Conservation (phyloP, 164 flowering plant genomes). For the Aristolochia contorta region DNA sequence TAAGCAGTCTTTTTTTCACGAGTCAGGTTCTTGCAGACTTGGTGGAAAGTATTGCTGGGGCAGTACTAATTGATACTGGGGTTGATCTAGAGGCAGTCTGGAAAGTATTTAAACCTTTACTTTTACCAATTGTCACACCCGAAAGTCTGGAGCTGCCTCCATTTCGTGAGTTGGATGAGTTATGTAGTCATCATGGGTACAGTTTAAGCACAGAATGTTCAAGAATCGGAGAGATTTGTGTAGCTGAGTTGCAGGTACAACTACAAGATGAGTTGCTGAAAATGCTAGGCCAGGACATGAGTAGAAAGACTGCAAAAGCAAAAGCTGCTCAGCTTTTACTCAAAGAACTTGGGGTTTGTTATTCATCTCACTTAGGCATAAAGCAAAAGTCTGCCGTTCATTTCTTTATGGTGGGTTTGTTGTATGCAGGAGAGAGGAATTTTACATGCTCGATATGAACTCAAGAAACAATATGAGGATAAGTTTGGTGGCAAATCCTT, state of each 20-base stretch:
- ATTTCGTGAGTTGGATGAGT: slow-evolving; percentile 51
- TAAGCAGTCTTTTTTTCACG: slow-evolving; percentile 1
- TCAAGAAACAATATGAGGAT: slow-evolving; percentile 22
- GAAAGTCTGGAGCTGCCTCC: slow-evolving; percentile 78
- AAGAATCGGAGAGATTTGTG: slow-evolving; percentile 33
- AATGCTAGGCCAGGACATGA: slow-evolving; percentile 43
- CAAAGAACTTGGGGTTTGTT: slow-evolving; percentile 62
- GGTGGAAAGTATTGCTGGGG: slow-evolving; percentile 92
- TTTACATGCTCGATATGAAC: slow-evolving; percentile 19
- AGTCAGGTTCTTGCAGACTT: slow-evolving; percentile 85
- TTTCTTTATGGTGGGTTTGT: not conserved
- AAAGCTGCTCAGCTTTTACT: slow-evolving; percentile 61
- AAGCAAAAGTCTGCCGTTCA: not conserved
- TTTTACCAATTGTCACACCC: slow-evolving; percentile 89
- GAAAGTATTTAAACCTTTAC: slow-evolving; percentile 55
- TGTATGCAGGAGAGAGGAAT: slow-evolving; percentile 48
- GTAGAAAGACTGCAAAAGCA: slow-evolving; percentile 55
- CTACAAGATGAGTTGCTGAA: slow-evolving; percentile 49
- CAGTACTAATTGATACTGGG: slow-evolving; percentile 58
- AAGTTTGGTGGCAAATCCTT: slow-evolving; percentile 11
- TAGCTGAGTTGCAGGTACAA: slow-evolving; percentile 55
- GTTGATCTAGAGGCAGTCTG: slow-evolving; percentile 72
- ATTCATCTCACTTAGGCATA: not conserved
- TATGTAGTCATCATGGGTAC: slow-evolving; percentile 71
- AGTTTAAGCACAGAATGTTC: slow-evolving; percentile 38